Evolutionary conservation across 225 moss, liverwort and hornwort species (phyloP).

Genomic region (Bryum argenteum): DNA sequence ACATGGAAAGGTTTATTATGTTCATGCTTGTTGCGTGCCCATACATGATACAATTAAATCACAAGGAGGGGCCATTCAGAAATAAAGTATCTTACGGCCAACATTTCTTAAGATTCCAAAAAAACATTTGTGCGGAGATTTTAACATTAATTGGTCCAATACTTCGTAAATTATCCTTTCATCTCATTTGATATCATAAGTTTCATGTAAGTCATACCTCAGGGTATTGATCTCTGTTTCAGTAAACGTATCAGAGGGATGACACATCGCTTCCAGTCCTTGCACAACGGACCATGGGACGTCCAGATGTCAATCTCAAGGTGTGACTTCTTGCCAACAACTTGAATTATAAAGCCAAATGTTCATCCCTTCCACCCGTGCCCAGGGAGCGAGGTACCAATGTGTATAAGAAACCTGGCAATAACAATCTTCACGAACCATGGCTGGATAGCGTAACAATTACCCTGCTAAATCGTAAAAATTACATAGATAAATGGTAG

Average conservation of each 20-base stretch:
- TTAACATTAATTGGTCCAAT: no score
- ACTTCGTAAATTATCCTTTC: no score
- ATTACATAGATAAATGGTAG: background rate
- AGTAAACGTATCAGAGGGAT: background rate
- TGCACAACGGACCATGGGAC: background rate
- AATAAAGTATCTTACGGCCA: no score
- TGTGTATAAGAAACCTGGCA: background rate
- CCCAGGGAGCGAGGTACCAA: conserved; percentile 1
- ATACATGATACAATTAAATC: no score
- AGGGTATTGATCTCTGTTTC: no score
- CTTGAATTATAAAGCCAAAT: conserved; percentile 7
- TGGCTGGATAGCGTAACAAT: background rate
- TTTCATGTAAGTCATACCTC: no score
- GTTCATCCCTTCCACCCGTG: conserved; percentile 10
- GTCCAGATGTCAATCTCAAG: conserved; percentile 10
- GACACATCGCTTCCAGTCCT: background rate
- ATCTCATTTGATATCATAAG: no score
- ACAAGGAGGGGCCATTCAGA: no score
- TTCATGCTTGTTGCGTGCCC: no score
- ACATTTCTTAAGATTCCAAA: no score
- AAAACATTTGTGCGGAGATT: no score
- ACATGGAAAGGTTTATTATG: no score
- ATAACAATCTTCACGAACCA: background rate
- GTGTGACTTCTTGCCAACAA: background rate
- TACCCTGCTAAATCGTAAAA: background rate